phyloP scores from a whole-genome alignment of 2,329 filamentous ascomycete genomes.

The Ascochyta viciae-villosae region DNA sequence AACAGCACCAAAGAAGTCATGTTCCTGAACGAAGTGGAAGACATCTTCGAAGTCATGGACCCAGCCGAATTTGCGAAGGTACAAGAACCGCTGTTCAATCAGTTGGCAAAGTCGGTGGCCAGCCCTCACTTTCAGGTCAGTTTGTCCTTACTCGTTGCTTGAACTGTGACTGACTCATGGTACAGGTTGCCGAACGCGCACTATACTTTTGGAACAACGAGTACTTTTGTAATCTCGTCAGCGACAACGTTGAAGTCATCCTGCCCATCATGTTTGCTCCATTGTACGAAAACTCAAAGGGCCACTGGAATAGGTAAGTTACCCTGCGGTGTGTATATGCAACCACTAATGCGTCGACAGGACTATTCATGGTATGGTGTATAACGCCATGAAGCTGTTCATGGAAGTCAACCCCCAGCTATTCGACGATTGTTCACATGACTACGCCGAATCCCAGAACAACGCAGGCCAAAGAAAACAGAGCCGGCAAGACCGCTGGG shows the following conservation, averaged over 20 bases:
- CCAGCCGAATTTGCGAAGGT: conserved; percentile 98
- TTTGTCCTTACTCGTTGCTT: background rate
- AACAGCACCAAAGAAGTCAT: conserved; percentile 99
- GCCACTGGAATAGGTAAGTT: conserved; percentile 94
- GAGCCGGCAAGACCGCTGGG: conserved; percentile 86
- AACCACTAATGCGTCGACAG: conserved; percentile 56
- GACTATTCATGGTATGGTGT: conserved; percentile 99
- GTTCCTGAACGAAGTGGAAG: conserved; percentile 98
- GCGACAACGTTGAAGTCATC: conserved; percentile 98
- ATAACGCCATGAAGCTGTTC: conserved; percentile 99
- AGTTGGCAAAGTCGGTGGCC: conserved; percentile 95
- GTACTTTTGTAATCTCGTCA: conserved; percentile 99
- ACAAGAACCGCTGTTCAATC: conserved; percentile 95
- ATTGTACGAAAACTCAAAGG: conserved; percentile 98
- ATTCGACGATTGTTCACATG: conserved; percentile 97
- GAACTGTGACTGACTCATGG: background rate
- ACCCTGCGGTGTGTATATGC: background rate
- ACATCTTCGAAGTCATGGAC: conserved; percentile 99
- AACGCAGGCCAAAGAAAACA: conserved; percentile 85
- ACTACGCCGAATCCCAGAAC: conserved; percentile 96
- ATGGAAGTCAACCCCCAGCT: conserved; percentile 99
- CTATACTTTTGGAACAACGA: conserved; percentile 99
- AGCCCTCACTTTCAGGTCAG: conserved; percentile 93
- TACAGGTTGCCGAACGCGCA: conserved; percentile 86
- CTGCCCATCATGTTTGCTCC: conserved; percentile 99